Evolutionary conservation across 768 basidiomycete species (phyloP).

Genomic region (Infundibulicybe gibba): DNA sequence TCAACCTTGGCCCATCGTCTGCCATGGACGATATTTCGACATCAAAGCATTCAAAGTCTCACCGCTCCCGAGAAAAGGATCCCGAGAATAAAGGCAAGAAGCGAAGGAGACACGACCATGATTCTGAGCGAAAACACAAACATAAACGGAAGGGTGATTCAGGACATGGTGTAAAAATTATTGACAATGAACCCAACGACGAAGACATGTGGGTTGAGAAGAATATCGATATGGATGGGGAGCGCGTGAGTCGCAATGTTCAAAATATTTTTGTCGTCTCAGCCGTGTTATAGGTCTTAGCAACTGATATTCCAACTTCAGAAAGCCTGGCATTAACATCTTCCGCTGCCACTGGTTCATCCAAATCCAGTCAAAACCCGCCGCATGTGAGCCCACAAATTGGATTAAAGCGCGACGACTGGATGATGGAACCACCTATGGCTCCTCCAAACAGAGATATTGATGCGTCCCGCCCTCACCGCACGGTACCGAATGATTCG

Average conservation of each 20-base stretch:
- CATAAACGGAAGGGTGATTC: slow-evolving; percentile 41
- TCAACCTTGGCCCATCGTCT: neutral
- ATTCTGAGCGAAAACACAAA: slow-evolving; percentile 30
- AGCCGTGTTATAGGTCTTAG: slow-evolving; percentile 43
- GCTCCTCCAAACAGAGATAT: slow-evolving; percentile 21
- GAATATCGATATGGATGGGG: slow-evolving; percentile 76
- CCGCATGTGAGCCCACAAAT: slow-evolving; percentile 42
- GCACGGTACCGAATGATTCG: slow-evolving; percentile 33
- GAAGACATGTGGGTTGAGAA: slow-evolving; percentile 87
- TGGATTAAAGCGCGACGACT: slow-evolving; percentile 69
- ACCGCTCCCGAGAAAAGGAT: slow-evolving; percentile 32
- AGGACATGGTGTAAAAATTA: slow-evolving; percentile 38
- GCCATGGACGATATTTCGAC: slow-evolving; percentile 10
- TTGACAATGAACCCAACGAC: slow-evolving; percentile 74
- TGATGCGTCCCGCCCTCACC: slow-evolving; percentile 17
- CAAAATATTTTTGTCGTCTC: slow-evolving; percentile 5
- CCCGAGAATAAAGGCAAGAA: slow-evolving; percentile 47
- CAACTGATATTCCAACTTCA: slow-evolving; percentile 73
- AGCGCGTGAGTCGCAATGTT: slow-evolving; percentile 48
- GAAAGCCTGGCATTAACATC: slow-evolving; percentile 70
- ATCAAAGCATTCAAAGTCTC: slow-evolving; percentile 22
- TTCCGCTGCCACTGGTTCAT: slow-evolving; percentile 41
- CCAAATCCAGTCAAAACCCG: slow-evolving; percentile 30
- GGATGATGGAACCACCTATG: slow-evolving; percentile 73
- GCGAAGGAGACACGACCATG: slow-evolving; percentile 46